Percentiles rank a stretch among this genome's conserved stretches.
Evolutionary conservation across 305 asterid species (phyloP).

Genomic region (Nicotiana rustica): DNA sequence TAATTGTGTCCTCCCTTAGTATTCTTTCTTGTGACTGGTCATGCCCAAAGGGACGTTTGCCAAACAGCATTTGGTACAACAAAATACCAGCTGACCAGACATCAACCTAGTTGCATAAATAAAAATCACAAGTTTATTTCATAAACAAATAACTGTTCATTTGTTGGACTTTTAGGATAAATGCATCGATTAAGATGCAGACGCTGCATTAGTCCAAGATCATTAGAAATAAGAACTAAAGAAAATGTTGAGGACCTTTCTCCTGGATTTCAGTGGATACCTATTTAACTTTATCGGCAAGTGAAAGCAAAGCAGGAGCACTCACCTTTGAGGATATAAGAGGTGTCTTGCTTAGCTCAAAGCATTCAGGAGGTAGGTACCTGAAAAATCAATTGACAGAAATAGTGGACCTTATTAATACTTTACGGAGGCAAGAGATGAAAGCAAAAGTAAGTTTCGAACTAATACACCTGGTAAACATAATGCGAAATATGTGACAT

Average conservation of each 20-base stretch:
- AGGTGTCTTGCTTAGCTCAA: constrained; percentile 95
- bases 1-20: constrained; percentile 95
- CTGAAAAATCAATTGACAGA: constrained; percentile 50
- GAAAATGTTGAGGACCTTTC: background rate
- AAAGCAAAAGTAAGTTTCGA: background rate
- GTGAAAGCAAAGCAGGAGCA: constrained; percentile 25
- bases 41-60: constrained; percentile 95
- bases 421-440: background rate
- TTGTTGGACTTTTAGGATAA: background rate
- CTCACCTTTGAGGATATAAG: constrained; percentile 95
- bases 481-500: background rate
- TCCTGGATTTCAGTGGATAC: background rate
- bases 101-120: constrained; percentile 74
- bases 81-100: constrained; percentile 98
- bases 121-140: background rate
- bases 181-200: constrained; percentile 18
- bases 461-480: no score
- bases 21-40: constrained; percentile 94
- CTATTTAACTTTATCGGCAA: constrained; percentile 12
- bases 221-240: constrained; percentile 1
- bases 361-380: constrained; percentile 99
- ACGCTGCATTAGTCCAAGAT: background rate
- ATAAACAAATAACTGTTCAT: background rate
- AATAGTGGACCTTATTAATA: constrained; percentile 3
- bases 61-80: constrained; percentile 95